phyloP scores from a whole-genome alignment of 306 rosid genomes.

The Ormosia emarginata region DNA sequence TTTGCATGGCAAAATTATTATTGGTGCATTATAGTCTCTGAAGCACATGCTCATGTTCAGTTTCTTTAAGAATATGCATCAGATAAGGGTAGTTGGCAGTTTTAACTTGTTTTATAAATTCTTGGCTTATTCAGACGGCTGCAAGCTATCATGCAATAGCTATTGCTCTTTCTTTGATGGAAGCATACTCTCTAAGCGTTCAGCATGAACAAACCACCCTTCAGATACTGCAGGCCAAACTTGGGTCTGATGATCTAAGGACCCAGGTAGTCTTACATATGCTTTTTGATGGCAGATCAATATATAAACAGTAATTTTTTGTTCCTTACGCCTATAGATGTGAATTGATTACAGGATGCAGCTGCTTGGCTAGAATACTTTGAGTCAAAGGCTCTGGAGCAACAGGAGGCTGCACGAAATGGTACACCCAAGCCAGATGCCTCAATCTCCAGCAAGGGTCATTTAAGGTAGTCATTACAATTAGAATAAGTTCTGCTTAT shows the following conservation, averaged over 20 bases:
- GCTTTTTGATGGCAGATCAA: not conserved
- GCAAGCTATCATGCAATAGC: slow-evolving; percentile 99
- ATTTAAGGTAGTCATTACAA: slow-evolving; percentile 61
- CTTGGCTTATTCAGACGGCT: slow-evolving; percentile 68
- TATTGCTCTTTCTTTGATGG: slow-evolving; percentile 98
- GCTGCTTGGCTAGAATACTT: slow-evolving; percentile 99
- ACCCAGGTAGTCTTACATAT: slow-evolving; percentile 62
- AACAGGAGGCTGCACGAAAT: slow-evolving; percentile 96
- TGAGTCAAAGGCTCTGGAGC: slow-evolving; percentile 97
- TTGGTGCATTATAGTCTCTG: not conserved
- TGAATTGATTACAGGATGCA: slow-evolving; percentile 69
- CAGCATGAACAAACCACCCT: slow-evolving; percentile 98
- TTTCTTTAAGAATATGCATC: slow-evolving; percentile 17
- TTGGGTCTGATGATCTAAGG: slow-evolving; percentile 92
- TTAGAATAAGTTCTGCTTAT: not conserved
- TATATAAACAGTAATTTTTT: not conserved
- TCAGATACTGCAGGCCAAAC: slow-evolving; percentile 93
- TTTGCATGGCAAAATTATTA: not conserved
- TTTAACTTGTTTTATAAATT: slow-evolving; percentile 16
- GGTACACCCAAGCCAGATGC: slow-evolving; percentile 99
- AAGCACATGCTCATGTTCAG: not conserved
- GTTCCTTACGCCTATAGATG: slow-evolving; percentile 2
- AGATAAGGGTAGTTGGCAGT: not conserved
- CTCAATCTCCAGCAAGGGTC: slow-evolving; percentile 98
- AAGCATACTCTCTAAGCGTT: slow-evolving; percentile 91